Evolutionary conservation across 345 rosid species (phyloP).

Genomic region (Aquilaria yunnanensis): DNA sequence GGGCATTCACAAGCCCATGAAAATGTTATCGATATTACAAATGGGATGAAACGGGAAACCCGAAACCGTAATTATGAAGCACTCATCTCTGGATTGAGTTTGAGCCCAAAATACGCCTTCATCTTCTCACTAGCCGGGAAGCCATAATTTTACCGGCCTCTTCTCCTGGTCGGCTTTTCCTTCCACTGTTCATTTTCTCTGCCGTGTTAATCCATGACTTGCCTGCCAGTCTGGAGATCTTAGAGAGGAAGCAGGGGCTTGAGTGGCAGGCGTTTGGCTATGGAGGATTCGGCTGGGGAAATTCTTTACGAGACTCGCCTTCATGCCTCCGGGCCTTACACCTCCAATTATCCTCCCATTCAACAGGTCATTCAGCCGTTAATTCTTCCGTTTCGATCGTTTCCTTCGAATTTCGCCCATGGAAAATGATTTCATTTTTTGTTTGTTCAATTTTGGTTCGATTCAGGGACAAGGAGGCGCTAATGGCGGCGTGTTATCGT

Average conservation of each 20-base stretch:
- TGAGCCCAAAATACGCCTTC: too few species aligned
- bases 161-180: too few species aligned
- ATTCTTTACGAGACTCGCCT: slow-evolving; percentile 61
- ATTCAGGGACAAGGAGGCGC: slow-evolving; percentile 40
- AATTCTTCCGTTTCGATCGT: neutral
- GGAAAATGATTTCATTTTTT: neutral
- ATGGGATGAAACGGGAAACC: too few species aligned
- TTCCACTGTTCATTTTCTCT: neutral
- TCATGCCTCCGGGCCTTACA: slow-evolving; percentile 59
- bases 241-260: neutral
- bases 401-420: neutral
- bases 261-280: slow-evolving; percentile 11
- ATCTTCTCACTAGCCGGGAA: too few species aligned
- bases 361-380: slow-evolving; percentile 39
- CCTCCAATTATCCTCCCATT: slow-evolving; percentile 63
- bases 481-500: slow-evolving; percentile 45
- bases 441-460: neutral
- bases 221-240: slow-evolving; percentile 7
- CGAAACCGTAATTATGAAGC: too few species aligned
- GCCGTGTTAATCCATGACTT: neutral
- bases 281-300: slow-evolving; percentile 29
- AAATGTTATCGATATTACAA: too few species aligned
- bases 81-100: too few species aligned
- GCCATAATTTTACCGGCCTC: too few species aligned
- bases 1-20: too few species aligned